These are phyloP conservation scores for Pythium dissimile DNA, from an alignment of 352 stramenopile genomes.

Conservation along the genomic window DNA sequence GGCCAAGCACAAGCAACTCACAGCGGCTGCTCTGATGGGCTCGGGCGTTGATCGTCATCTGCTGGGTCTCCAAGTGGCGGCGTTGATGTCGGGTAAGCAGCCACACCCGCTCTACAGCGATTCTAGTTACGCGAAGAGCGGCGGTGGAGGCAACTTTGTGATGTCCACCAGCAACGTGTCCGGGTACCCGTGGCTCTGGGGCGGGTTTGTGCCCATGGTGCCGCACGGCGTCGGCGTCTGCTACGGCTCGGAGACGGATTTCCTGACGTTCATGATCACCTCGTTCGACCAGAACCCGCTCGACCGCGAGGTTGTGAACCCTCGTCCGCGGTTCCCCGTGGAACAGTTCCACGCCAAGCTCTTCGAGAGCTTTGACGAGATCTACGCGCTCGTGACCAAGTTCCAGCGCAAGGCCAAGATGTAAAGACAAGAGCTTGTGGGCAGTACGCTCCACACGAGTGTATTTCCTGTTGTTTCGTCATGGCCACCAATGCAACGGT, in stretches of 20 bases:
- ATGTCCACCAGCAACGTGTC: slow-evolving; percentile 95
- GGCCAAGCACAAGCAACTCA: slow-evolving; percentile 84
- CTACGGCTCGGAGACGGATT: slow-evolving; percentile 90
- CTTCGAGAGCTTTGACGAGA: slow-evolving; percentile 57
- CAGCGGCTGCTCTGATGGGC: slow-evolving; percentile 58
- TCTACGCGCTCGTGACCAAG: slow-evolving; percentile 35
- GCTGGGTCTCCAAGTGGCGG: slow-evolving; percentile 87
- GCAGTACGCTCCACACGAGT: background rate
- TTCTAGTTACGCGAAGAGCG: slow-evolving; percentile 73
- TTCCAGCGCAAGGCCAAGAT: slow-evolving; percentile 19
- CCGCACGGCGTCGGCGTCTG: slow-evolving; percentile 90
- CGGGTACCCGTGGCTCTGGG: slow-evolving; percentile 94
- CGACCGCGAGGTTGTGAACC: slow-evolving; percentile 16
- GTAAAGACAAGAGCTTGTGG: background rate
- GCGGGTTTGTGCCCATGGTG: slow-evolving; percentile 91
- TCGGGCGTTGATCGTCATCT: slow-evolving; percentile 89
- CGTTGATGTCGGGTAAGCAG: slow-evolving; percentile 64
- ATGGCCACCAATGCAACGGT: too few species aligned
- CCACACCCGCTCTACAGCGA: slow-evolving; percentile 84
- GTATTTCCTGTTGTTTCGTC: too few species aligned
- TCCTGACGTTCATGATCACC: slow-evolving; percentile 91
- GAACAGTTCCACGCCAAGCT: slow-evolving; percentile 43
- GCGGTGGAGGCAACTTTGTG: slow-evolving; percentile 86
- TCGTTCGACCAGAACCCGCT: slow-evolving; percentile 55
- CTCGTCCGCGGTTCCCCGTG: slow-evolving; percentile 30